phyloP scores from a whole-genome alignment of 2,329 filamentous ascomycete species.

The Alternaria novae-zelandiae region DNA sequence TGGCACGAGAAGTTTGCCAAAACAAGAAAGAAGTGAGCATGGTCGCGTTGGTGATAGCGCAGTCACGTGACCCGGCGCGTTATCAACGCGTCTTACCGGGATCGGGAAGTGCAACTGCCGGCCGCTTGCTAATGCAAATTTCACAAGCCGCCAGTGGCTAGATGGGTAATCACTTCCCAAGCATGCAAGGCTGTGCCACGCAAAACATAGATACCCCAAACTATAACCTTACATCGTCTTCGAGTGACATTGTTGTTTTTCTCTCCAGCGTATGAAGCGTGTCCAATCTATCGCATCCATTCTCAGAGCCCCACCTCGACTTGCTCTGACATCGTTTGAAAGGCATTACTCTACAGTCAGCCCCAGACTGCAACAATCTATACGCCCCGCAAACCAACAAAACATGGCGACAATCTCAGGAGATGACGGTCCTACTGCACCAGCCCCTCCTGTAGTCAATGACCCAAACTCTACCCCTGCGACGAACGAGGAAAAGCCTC shows the following conservation, averaged over 20 bases:
- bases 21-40: constrained; percentile 36
- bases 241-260: not conserved
- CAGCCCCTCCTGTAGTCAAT: constrained; percentile 5
- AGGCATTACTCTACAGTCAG: not conserved
- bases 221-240: not conserved
- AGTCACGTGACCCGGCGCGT: constrained; percentile 15
- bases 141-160: constrained; percentile 24
- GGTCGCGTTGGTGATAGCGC: not conserved
- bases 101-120: constrained; percentile 20
- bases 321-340: not conserved
- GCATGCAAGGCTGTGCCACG: constrained; percentile 9
- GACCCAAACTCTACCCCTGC: not conserved
- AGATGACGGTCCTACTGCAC: not conserved
- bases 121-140: constrained; percentile 23
- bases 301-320: constrained; percentile 1
- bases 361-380: not conserved
- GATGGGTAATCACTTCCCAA: constrained; percentile 18
- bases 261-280: constrained; percentile 10
- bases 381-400: not conserved
- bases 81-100: constrained; percentile 6
- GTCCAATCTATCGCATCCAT: constrained; percentile 4
- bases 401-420: constrained; percentile 9
- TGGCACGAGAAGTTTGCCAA: constrained; percentile 50
- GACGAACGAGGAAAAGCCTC: constrained; percentile 39
- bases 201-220: constrained; percentile 8